Evolutionary conservation across 805 yeast genomes (phyloP), one percentile per base, ranked within the genome.

Genomic region (Limtongia smithiae): DNA sequence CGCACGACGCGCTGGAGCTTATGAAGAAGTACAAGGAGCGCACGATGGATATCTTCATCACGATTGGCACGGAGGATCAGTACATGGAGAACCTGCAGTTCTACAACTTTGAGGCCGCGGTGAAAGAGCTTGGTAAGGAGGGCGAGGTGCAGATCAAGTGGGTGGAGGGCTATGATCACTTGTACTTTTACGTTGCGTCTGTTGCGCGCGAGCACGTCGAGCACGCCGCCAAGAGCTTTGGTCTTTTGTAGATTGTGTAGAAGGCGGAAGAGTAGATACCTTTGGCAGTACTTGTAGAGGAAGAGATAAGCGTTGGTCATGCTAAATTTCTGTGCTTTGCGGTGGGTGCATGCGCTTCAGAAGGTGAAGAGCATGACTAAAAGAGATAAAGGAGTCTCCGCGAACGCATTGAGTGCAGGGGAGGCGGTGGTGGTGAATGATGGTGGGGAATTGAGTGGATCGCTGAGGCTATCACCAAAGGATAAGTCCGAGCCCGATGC

Each of bases 111-210:
- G 74, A 76, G 7, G 77, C 73, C 44, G 83, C 83, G 7, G 76
- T 78, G 2, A 74, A 82, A 2, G 71, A 78, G 58, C 77, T 75
- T 25, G 70, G 84, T 0, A 66, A 68, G 6, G 82, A 83, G 67
- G 77, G 76, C 49, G 84, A 80, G 3, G 74, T 90, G 50, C 71
- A 77, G 25, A 65, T 85, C 41, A 70, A 79, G 21, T 61, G 79
- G 30, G 95, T 78, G 15, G 89, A 84, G 1, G 96, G 90, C 3
- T 91, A 80, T 63, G 96, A 93, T 63, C 98, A 91, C 65, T 83
- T 89, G 41, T 91, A 90, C 71, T 93, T 78, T 68, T 91, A 89
- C 65, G 76, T 91, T 48, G 76, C 89, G 45, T 69, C 87, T 0
- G 90, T 89, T 67, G 83, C 83, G 14, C 83, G 77, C 46, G 85